Percentiles rank a stretch among this genome's conserved stretches.
Conservation (phyloP, 441 rosid species). For the Codiaeum variegatum region DNA sequence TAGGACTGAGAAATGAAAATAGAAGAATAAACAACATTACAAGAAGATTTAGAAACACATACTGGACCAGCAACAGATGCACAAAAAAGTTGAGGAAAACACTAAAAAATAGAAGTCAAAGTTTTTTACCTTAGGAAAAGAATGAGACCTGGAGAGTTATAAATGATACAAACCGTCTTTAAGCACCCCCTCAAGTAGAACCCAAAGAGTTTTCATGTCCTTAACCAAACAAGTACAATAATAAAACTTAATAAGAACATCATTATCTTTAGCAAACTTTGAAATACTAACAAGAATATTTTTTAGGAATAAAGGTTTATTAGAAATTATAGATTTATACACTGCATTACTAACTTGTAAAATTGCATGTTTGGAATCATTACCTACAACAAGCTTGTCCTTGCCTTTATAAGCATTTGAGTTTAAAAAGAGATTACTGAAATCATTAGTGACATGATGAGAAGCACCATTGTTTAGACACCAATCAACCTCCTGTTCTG, state of each 20-base stretch:
- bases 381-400: background rate
- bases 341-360: background rate
- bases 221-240: background rate
- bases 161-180: background rate
- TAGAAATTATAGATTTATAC: background rate
- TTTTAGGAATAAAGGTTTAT: background rate
- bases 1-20: too few relatives aligned
- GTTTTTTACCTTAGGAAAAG: background rate
- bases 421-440: background rate
- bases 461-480: background rate
- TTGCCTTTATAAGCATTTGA: too few relatives aligned
- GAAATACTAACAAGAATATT: background rate
- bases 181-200: background rate
- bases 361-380: background rate
- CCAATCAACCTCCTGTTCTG: too few relatives aligned
- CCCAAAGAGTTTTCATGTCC: background rate
- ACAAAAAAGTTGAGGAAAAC: background rate
- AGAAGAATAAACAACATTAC: too few relatives aligned
- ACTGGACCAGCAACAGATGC: background rate
- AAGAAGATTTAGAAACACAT: too few relatives aligned
- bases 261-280: background rate
- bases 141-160: background rate
- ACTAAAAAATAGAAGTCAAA: background rate
- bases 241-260: background rate
- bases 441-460: background rate